phyloP scores from a whole-genome alignment of 768 basidiomycete genomes.

The Tephrocybe sp. region DNA sequence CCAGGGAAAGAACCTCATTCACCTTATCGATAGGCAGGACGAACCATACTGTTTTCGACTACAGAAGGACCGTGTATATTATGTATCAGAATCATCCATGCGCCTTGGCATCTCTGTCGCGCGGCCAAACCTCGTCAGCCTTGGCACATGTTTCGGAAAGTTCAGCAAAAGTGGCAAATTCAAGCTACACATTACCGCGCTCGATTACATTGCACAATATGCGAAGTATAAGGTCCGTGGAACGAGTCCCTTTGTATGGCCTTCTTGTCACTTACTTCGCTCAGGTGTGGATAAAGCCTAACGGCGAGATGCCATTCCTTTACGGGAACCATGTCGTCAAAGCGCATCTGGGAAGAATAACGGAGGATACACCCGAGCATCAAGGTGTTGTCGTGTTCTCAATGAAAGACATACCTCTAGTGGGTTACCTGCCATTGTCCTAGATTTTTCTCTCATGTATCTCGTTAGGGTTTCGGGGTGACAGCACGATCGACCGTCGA shows the following conservation, averaged over 20 bases:
- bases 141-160: slow-evolving; percentile 97
- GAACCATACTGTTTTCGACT: slow-evolving; percentile 95
- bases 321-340: slow-evolving; percentile 99
- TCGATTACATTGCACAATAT: slow-evolving; percentile 93
- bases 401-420: slow-evolving; percentile 93
- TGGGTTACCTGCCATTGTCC: slow-evolving; percentile 34
- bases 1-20: slow-evolving; percentile 94
- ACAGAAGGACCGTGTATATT: slow-evolving; percentile 93
- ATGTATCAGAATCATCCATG: slow-evolving; percentile 95
- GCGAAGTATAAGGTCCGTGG: slow-evolving; percentile 90
- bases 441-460: slow-evolving; percentile 3
- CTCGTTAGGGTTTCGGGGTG: slow-evolving; percentile 90
- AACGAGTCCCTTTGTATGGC: not conserved
- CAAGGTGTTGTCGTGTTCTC: slow-evolving; percentile 97
- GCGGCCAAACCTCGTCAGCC: slow-evolving; percentile 84
- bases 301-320: slow-evolving; percentile 98
- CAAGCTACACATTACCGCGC: slow-evolving; percentile 91
- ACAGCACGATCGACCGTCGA: slow-evolving; percentile 95
- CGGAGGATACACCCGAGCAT: slow-evolving; percentile 98
- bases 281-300: slow-evolving; percentile 98
- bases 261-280: not conserved
- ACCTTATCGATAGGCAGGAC: slow-evolving; percentile 91
- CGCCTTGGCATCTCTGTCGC: slow-evolving; percentile 90
- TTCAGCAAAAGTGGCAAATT: slow-evolving; percentile 98
- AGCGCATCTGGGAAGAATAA: slow-evolving; percentile 97